Base-by-base conservation (phyloP, 352 stramenopile species). In the Phytophthora niederhauseri region DNA sequence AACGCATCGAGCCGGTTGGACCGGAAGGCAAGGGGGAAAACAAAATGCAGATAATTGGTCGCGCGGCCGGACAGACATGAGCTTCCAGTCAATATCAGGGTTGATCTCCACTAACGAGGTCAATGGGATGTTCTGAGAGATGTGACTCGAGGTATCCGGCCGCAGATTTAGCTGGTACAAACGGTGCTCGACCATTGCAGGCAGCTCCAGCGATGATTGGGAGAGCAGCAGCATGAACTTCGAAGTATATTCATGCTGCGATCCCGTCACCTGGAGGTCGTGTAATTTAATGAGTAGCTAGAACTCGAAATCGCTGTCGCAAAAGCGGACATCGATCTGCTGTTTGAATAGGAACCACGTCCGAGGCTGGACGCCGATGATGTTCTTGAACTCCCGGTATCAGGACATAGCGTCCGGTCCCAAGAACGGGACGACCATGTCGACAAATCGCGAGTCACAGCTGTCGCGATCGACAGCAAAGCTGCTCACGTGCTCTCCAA, bases 101-200 rank as follows among this genome's bases (percentile, higher is more conserved):
- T 36, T 49, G 15, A 4, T 57, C 12, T 50, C 19, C 19, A 57
- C 57, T 24, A 14, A 57, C 48, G 17, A 58, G 31, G 51, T 61
- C 12, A n/a, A 15, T 3, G 19, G 61, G 3, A 67, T 15, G 20
- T 38, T 67, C 19, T 61, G 50, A 5, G 61, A 56, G 14, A 54
- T 66, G 19, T 66, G 50, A 12, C 49, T 54, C 2, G 49, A 54
- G 4, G 60, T 60, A 5, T 66, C 60, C 11, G 22, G 6, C 4
- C 50, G n/a, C 15, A 61, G 17, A 43, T 61, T 45, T 5, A 28
- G 45, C 12, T 51, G 45, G 9, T 51, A 51, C n/a, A 28, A 4
- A n/a, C 17, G 28, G 19, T 7, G 45, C 45, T 51, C 28, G 8
- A 51, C 45, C 45, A 26, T 51, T 51, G 26, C 45, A 17, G 45